phyloP scores from a whole-genome alignment of 768 basidiomycete species.

The Leccinum disarticulatum region DNA sequence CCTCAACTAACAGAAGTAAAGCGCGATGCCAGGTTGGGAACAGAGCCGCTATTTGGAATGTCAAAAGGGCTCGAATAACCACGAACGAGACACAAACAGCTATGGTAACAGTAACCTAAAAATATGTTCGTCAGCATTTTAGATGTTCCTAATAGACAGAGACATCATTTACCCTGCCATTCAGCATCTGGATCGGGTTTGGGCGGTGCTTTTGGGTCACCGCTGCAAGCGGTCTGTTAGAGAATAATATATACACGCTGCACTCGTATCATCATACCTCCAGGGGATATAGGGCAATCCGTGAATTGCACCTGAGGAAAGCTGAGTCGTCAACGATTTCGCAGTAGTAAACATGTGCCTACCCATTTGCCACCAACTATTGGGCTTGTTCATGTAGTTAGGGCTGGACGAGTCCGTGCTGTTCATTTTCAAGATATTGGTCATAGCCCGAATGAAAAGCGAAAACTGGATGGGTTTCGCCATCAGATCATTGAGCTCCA shows the following conservation, averaged over 20 bases:
- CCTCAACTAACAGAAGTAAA: slow-evolving; percentile 13
- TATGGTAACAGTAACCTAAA: slow-evolving; percentile 22
- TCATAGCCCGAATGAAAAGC: slow-evolving; percentile 20
- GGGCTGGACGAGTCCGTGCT: background rate
- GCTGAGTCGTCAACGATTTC: background rate
- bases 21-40: slow-evolving; percentile 25
- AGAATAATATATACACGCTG: too few species aligned
- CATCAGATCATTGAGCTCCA: slow-evolving; percentile 18
- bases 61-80: background rate
- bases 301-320: slow-evolving; percentile 15
- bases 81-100: slow-evolving; percentile 3
- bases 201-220: slow-evolving; percentile 16
- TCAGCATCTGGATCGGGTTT: background rate
- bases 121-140: slow-evolving; percentile 1
- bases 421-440: slow-evolving; percentile 7
- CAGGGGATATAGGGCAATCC: slow-evolving; percentile 19
- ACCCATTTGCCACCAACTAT: slow-evolving; percentile 26
- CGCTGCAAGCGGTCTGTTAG: slow-evolving; percentile 7
- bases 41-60: slow-evolving; percentile 13
- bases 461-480: slow-evolving; percentile 17
- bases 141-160: background rate
- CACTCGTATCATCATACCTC: background rate
- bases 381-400: slow-evolving; percentile 15
- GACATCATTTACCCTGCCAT: slow-evolving; percentile 9
- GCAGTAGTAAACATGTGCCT: background rate